These are phyloP conservation scores for Dioscorea cayenensis DNA, from an alignment of 116 monocot genomes.

Conservation along the genomic window DNA sequence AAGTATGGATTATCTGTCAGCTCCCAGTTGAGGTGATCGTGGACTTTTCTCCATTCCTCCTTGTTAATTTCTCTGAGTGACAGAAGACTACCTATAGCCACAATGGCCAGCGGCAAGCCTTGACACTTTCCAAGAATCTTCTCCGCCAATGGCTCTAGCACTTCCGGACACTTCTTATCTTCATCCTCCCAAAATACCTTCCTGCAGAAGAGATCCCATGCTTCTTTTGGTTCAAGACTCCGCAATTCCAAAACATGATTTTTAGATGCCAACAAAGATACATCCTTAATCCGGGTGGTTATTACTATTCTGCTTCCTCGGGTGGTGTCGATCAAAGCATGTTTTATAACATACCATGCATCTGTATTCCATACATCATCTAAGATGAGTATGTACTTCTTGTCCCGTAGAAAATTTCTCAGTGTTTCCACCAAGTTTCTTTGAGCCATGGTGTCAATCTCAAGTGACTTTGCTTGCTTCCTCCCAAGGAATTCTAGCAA, in stretches of 20 bases:
- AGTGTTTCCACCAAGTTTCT: constrained; percentile 1
- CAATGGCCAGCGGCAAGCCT: constrained; percentile 29
- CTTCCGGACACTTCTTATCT: not conserved
- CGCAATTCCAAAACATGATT: not conserved
- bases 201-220: constrained; percentile 10
- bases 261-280: not conserved
- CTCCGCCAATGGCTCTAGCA: not conserved
- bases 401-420: not conserved
- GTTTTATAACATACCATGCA: constrained; percentile 1
- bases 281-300: constrained; percentile 9
- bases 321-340: constrained; percentile 4
- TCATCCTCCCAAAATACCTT: constrained; percentile 5
- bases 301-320: constrained; percentile 3
- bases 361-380: constrained; percentile 14
- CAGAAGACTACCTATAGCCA: constrained; percentile 19
- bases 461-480: not conserved
- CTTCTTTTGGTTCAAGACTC: not conserved
- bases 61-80: constrained; percentile 6
- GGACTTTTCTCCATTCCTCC: constrained; percentile 16
- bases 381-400: constrained; percentile 10
- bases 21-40: constrained; percentile 19
- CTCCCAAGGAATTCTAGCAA: not conserved
- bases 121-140: constrained; percentile 12
- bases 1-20: constrained; percentile 5
- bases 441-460: not conserved